These are phyloP conservation scores for Omphalotus olearius DNA, from an alignment of 1,284 basidiomycete species.

Conservation along the genomic window DNA sequence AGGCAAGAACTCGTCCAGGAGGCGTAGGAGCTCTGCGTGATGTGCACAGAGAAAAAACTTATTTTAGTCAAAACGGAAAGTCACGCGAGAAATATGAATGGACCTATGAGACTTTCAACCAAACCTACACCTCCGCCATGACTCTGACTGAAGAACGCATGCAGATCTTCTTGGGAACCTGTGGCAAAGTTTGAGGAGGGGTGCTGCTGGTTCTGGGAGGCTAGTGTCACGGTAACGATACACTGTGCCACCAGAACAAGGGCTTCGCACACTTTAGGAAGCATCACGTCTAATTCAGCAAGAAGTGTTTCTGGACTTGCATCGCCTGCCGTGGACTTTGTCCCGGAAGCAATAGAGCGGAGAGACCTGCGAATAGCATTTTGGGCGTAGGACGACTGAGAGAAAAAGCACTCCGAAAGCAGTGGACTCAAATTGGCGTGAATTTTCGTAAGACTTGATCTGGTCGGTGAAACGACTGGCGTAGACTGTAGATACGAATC, in stretches of 20 bases:
- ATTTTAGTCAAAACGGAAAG: slow-evolving; percentile 7
- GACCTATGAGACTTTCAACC: slow-evolving; percentile 60
- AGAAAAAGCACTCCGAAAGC: slow-evolving; percentile 49
- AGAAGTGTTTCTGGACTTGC: slow-evolving; percentile 17
- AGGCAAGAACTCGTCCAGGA: slow-evolving; percentile 73
- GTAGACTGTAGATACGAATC: slow-evolving; percentile 72
- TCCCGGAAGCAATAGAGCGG: slow-evolving; percentile 2
- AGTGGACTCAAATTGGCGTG: slow-evolving; percentile 45
- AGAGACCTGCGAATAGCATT: slow-evolving; percentile 46
- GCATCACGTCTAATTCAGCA: slow-evolving; percentile 52
- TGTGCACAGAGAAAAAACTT: slow-evolving; percentile 7
- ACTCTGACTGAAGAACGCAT: slow-evolving; percentile 40
- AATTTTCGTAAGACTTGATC: slow-evolving; percentile 28
- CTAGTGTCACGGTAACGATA: slow-evolving; percentile 61
- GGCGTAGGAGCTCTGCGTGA: slow-evolving; percentile 56
- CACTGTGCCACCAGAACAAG: slow-evolving; percentile 77
- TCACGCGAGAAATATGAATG: slow-evolving; percentile 21
- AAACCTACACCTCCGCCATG: slow-evolving; percentile 41
- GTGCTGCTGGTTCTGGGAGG: slow-evolving; percentile 2
- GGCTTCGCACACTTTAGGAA: slow-evolving; percentile 76
- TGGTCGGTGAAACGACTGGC: slow-evolving; percentile 21
- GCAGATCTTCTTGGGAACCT: slow-evolving; percentile 24
- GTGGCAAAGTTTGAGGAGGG: slow-evolving; percentile 16
- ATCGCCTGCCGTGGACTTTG: slow-evolving; percentile 11
- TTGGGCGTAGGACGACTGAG: slow-evolving; percentile 49